These are phyloP conservation scores for Lipomyces spencermartinsiae DNA, from an alignment of 805 yeast species.

Conservation along the genomic window DNA sequence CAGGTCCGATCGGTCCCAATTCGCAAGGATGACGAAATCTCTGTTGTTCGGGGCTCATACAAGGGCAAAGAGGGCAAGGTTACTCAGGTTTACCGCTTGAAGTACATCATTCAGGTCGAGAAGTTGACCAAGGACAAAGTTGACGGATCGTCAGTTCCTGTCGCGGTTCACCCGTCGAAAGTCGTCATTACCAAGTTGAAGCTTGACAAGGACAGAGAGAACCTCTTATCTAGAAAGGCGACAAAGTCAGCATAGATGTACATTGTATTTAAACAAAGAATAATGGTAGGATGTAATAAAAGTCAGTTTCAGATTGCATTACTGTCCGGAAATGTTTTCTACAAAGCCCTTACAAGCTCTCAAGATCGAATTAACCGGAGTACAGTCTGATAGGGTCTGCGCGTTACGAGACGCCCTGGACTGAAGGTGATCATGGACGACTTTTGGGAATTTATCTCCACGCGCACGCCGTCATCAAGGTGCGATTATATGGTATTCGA, in stretches of 20 bases:
- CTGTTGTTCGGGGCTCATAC: constrained; percentile 97
- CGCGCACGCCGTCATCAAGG: constrained; percentile 34
- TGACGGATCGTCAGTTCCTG: constrained; percentile 95
- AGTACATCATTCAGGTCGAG: constrained; percentile 94
- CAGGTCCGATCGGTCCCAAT: constrained; percentile 87
- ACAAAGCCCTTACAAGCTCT: not conserved
- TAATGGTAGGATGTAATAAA: constrained; percentile 23
- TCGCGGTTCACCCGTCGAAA: constrained; percentile 98
- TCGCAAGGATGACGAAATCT: constrained; percentile 96
- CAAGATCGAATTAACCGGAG: not conserved
- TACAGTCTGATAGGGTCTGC: not conserved
- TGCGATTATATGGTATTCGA: constrained; percentile 10
- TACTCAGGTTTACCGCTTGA: constrained; percentile 98
- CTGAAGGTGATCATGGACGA: not conserved
- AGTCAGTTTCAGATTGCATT: constrained; percentile 1
- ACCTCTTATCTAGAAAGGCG: constrained; percentile 62
- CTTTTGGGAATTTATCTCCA: constrained; percentile 39
- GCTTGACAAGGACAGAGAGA: constrained; percentile 99
- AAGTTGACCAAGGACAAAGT: constrained; percentile 97
- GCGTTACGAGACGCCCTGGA: not conserved
- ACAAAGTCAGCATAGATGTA: constrained; percentile 15
- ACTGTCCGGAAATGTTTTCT: not conserved
- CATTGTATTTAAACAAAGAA: constrained; percentile 12
- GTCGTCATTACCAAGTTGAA: constrained; percentile 98
- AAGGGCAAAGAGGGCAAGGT: constrained; percentile 99